Evolutionary conservation across 2,329 filamentous ascomycete genomes (phyloP).

Genomic region (Talaromyces sp.): DNA sequence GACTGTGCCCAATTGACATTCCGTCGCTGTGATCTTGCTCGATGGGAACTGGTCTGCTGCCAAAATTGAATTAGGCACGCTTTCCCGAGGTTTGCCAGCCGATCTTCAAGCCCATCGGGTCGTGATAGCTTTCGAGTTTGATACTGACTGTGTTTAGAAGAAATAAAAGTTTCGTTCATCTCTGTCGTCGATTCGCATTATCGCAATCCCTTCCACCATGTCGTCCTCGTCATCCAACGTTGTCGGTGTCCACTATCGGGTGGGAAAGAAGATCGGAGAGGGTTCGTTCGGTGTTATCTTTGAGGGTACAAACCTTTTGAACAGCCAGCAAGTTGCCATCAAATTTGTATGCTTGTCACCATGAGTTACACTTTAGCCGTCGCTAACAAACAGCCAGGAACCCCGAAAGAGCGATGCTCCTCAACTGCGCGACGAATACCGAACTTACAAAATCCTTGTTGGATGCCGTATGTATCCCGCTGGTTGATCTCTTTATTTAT

Average conservation of each 20-base stretch:
- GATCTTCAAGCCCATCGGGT: not conserved
- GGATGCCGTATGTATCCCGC: constrained; percentile 78
- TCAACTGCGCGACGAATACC: constrained; percentile 94
- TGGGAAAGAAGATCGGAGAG: constrained; percentile 99
- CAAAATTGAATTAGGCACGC: not conserved
- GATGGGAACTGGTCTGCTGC: not conserved
- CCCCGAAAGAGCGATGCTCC: constrained; percentile 97
- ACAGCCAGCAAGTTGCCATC: constrained; percentile 98
- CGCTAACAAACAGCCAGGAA: constrained; percentile 57
- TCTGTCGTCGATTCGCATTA: not conserved
- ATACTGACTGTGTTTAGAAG: not conserved
- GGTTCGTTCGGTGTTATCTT: constrained; percentile 98
- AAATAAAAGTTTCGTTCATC: not conserved
- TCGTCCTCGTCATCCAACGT: constrained; percentile 91
- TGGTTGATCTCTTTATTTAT: constrained; percentile 13
- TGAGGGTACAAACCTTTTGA: constrained; percentile 95
- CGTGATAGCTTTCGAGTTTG: not conserved
- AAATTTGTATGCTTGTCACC: constrained; percentile 72
- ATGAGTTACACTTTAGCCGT: not conserved
- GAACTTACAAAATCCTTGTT: constrained; percentile 98
- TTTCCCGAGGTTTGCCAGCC: not conserved
- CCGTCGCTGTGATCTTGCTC: not conserved
- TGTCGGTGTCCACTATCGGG: constrained; percentile 95
- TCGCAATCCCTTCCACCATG: constrained; percentile 48
- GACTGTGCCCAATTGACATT: not conserved